These are phyloP conservation scores for Agarophyton chilense DNA, from an alignment of 23 red algal genomes.

Conservation along the genomic window DNA sequence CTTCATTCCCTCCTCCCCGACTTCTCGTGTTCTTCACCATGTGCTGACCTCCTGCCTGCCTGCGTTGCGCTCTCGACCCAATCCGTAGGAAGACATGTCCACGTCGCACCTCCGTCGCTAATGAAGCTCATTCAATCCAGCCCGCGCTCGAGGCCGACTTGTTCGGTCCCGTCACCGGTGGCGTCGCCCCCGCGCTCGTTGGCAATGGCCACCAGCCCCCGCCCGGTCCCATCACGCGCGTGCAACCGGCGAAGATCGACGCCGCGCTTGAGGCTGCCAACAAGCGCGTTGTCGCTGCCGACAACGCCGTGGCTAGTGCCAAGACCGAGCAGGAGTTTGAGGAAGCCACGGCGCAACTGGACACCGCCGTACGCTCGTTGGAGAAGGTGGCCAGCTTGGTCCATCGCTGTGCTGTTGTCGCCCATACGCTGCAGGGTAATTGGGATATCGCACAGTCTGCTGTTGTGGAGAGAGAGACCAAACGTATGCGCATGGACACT, in stretches of 20 bases:
- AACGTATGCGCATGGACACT: conserved; percentile 30
- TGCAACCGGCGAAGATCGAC: conserved; percentile 43
- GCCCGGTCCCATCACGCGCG: conserved; percentile 7
- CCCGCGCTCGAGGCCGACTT: conserved; percentile 51
- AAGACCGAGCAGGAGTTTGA: conserved; percentile 46
- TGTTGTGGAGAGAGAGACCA: conserved; percentile 19
- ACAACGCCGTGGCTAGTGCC: conserved; percentile 33
- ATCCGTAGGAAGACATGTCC: conserved; percentile 47
- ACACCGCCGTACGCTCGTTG: conserved; percentile 33
- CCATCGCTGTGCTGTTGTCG: conserved; percentile 41
- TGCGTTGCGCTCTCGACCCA: not conserved
- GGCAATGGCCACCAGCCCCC: conserved; percentile 25
- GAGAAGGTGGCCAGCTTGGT: conserved; percentile 46
- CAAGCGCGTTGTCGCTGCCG: conserved; percentile 32
- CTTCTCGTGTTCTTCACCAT: not conserved
- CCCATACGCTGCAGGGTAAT: conserved; percentile 28
- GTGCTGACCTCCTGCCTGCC: not conserved
- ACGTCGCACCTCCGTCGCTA: not conserved
- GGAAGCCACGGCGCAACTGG: conserved; percentile 30
- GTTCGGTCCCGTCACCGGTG: not conserved
- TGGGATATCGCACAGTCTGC: conserved; percentile 2
- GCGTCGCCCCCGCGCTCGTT: conserved; percentile 1
- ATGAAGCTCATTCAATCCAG: conserved; percentile 36
- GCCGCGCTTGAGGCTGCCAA: conserved; percentile 60
- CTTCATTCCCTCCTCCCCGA: not conserved